Base-by-base conservation (phyloP, 352 stramenopile species). In the Pythium phragmiticola region DNA sequence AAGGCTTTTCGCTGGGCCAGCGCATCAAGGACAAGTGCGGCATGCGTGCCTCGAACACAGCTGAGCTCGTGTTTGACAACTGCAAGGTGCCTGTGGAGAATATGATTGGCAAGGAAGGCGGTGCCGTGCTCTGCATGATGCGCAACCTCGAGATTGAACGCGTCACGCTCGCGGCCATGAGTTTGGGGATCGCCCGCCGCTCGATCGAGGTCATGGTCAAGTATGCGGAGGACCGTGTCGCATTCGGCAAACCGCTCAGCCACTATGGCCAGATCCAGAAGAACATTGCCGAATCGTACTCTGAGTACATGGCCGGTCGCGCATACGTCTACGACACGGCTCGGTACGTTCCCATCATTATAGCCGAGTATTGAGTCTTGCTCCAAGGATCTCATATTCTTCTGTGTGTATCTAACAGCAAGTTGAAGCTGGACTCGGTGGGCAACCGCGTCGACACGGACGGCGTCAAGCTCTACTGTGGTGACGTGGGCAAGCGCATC, bases 91-190 rank as follows among this genome's bases (percentile, higher is more conserved):
- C 95, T 4, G 73, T 81, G 5, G 90, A 90, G 39, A 98, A 99
- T 82, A 72, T 99, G 33, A 84, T 99, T 26, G 87, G 84, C 14
- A 73, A 72, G 5, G 87, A 94, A 70, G 87, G 84, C 30, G 69
- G 77, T 42, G 87, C 87, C 8, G 80, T 92, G 61, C 66, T 95
- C 7, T 95, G 81, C 65, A 94, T 93, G 90, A 97, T 98, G 94
- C 85, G 97, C 66, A 99, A 99, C 78, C 82, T 99, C 36, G 97
- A 99, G 81, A 98, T 99, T 60, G 98, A 99, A 77, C 89, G 97
- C 41, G 84, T 99, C 28, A 97, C 93, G 37, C 72, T 99, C 19
- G 97, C 97, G 17, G 97, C 98, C 30, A 99, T 99, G 96, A 96
- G 89, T 64, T 70, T 92, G 13, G 97, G 97, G 26, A 99, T 99